These are phyloP conservation scores for Curvularia hawaiiensis DNA, from an alignment of 2,329 filamentous ascomycete genomes.

Conservation along the genomic window DNA sequence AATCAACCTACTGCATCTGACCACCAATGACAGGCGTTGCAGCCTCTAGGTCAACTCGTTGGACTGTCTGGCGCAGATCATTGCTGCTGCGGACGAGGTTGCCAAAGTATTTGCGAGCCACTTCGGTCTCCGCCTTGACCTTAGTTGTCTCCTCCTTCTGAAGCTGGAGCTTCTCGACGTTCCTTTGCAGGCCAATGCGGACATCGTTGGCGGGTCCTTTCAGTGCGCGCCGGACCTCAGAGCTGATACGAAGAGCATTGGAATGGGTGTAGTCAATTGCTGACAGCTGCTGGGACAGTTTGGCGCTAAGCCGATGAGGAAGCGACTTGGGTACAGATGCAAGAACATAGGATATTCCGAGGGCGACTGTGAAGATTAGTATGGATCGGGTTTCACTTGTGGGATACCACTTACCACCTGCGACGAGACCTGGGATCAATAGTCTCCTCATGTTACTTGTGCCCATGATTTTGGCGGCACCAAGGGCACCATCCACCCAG, in stretches of 20 bases:
- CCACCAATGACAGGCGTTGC: constrained; percentile 51
- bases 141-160: constrained; percentile 85
- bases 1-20: constrained; percentile 24
- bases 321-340: constrained; percentile 88
- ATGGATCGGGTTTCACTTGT: not conserved
- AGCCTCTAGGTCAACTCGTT: constrained; percentile 59
- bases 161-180: constrained; percentile 78
- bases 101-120: constrained; percentile 86
- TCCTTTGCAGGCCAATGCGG: constrained; percentile 79
- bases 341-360: constrained; percentile 80
- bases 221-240: constrained; percentile 85
- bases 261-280: constrained; percentile 90
- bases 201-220: constrained; percentile 87
- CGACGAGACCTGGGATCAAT: constrained; percentile 77
- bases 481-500: constrained; percentile 88
- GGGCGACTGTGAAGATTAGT: constrained; percentile 60
- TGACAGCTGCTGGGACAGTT: constrained; percentile 79
- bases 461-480: constrained; percentile 79
- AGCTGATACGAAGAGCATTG: constrained; percentile 83
- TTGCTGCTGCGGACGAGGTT: constrained; percentile 74
- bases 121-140: constrained; percentile 80
- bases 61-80: constrained; percentile 56
- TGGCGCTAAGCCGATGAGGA: constrained; percentile 80
- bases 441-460: constrained; percentile 80
- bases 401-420: constrained; percentile 69